Percentiles rank a stretch among this genome's conserved stretches.
These are phyloP conservation scores for Cryptosporidium ryanae DNA, from an alignment of 169 alveolate species.

Conservation along the genomic window DNA sequence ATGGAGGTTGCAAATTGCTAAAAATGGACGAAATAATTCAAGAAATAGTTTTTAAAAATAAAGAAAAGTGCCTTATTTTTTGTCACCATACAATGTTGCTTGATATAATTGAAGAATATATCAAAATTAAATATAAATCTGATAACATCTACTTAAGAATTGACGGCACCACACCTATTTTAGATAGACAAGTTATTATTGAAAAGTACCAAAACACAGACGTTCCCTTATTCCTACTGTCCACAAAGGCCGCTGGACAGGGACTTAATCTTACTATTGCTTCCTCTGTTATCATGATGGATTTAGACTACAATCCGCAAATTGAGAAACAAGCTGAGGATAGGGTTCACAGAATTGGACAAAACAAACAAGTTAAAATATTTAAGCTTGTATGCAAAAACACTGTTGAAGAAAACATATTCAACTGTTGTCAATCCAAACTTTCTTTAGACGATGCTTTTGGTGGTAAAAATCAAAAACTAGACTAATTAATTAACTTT, in stretches of 20 bases:
- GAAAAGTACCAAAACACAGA: slow-evolving; percentile 82
- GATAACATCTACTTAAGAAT: slow-evolving; percentile 84
- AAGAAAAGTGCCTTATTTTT: slow-evolving; percentile 90
- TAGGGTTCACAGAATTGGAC: slow-evolving; percentile 93
- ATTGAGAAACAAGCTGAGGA: slow-evolving; percentile 95
- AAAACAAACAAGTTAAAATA: slow-evolving; percentile 90
- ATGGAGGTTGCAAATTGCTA: slow-evolving; percentile 52
- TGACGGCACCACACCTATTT: slow-evolving; percentile 96
- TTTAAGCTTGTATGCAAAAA: slow-evolving; percentile 89
- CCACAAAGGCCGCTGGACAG: slow-evolving; percentile 99
- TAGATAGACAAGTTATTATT: slow-evolving; percentile 90
- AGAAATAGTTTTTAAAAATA: slow-evolving; percentile 36
- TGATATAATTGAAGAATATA: slow-evolving; percentile 89
- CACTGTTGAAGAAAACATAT: slow-evolving; percentile 91
- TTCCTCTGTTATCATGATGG: slow-evolving; percentile 96
- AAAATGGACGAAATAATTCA: slow-evolving; percentile 47
- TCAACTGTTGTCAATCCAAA: slow-evolving; percentile 86
- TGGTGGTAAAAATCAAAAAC: slow-evolving; percentile 80
- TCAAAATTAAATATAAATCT: slow-evolving; percentile 78
- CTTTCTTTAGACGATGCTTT: slow-evolving; percentile 85
- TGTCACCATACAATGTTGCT: slow-evolving; percentile 92
- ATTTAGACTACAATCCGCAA: slow-evolving; percentile 94
- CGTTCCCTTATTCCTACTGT: slow-evolving; percentile 90
- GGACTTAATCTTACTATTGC: slow-evolving; percentile 98
- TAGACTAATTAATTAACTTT: no score